These are phyloP conservation scores for Sugiyamaella lignohabitans DNA, from an alignment of 805 yeast species.

Conservation along the genomic window DNA sequence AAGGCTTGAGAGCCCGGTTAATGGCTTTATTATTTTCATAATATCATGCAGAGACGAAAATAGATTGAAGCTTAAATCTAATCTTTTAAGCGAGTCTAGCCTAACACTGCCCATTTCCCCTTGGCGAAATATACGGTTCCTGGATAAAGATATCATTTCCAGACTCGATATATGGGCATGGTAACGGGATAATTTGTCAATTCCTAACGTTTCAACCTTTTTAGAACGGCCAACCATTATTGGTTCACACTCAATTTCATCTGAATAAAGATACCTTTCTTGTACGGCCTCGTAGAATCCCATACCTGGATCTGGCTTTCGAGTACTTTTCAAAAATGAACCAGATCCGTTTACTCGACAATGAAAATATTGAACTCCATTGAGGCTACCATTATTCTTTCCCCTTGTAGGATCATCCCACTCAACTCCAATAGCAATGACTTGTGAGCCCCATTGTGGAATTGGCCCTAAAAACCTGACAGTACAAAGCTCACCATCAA, in stretches of 20 bases:
- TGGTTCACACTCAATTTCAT: constrained; percentile 24
- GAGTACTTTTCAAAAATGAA: constrained; percentile 40
- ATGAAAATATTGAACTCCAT: constrained; percentile 51
- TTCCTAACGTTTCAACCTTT: constrained; percentile 56
- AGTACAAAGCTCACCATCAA: constrained; percentile 51
- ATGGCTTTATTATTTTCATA: constrained; percentile 31
- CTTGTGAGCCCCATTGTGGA: constrained; percentile 51
- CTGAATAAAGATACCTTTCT: constrained; percentile 40
- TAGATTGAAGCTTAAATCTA: constrained; percentile 60
- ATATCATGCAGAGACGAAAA: constrained; percentile 39
- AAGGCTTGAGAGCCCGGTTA: constrained; percentile 38
- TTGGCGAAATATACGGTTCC: not conserved
- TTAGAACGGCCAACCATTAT: constrained; percentile 50
- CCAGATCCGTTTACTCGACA: constrained; percentile 39
- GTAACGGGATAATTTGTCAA: constrained; percentile 45
- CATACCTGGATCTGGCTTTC: constrained; percentile 29
- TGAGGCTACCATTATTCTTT: constrained; percentile 57
- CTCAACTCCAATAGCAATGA: constrained; percentile 65
- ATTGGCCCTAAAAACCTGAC: constrained; percentile 55
- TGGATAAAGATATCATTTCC: constrained; percentile 41
- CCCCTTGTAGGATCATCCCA: constrained; percentile 76
- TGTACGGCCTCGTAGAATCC: constrained; percentile 46
- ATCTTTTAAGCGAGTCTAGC: constrained; percentile 22
- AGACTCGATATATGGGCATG: constrained; percentile 45
- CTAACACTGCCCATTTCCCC: too few relatives aligned